These are phyloP conservation scores for Colletotrichum cordylinicola DNA, from an alignment of 2,329 filamentous ascomycete species.

Conservation along the genomic window DNA sequence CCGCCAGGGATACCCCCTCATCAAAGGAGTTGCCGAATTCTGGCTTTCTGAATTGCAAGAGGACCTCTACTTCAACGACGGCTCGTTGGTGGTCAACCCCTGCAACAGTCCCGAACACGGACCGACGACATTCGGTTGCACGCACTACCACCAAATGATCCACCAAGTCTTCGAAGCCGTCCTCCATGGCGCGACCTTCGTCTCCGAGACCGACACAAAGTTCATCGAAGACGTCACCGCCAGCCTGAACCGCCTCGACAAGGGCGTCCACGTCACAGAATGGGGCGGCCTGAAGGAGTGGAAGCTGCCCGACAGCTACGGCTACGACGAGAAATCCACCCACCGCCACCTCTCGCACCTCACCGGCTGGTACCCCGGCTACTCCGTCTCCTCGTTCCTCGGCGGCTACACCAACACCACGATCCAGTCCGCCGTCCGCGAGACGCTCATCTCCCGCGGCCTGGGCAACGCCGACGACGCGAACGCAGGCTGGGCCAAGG, in stretches of 20 bases:
- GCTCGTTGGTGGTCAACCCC: slow-evolving; percentile 59
- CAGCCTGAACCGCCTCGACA: slow-evolving; percentile 39
- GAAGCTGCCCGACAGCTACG: slow-evolving; percentile 37
- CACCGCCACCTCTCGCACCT: slow-evolving; percentile 59
- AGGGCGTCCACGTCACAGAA: slow-evolving; percentile 31
- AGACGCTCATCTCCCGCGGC: slow-evolving; percentile 52
- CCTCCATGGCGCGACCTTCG: slow-evolving; percentile 30
- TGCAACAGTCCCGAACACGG: slow-evolving; percentile 66
- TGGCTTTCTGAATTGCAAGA: slow-evolving; percentile 59
- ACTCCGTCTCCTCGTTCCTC: slow-evolving; percentile 48
- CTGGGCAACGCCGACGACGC: slow-evolving; percentile 50
- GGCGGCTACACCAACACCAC: slow-evolving; percentile 46
- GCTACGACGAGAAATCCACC: slow-evolving; percentile 28
- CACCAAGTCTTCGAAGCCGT: slow-evolving; percentile 45
- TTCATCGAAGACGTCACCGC: slow-evolving; percentile 43
- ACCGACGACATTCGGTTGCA: slow-evolving; percentile 57
- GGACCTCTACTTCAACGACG: slow-evolving; percentile 55
- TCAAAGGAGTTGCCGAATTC: slow-evolving; percentile 60
- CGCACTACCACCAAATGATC: slow-evolving; percentile 59
- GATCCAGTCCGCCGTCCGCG: slow-evolving; percentile 49
- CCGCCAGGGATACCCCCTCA: slow-evolving; percentile 54
- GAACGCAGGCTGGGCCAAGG: slow-evolving; percentile 63
- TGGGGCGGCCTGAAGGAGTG: slow-evolving; percentile 40
- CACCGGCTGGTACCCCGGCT: slow-evolving; percentile 61
- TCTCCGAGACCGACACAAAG: slow-evolving; percentile 28